These are phyloP conservation scores for Geum urbanum DNA, from an alignment of 306 rosid species.

Conservation along the genomic window DNA sequence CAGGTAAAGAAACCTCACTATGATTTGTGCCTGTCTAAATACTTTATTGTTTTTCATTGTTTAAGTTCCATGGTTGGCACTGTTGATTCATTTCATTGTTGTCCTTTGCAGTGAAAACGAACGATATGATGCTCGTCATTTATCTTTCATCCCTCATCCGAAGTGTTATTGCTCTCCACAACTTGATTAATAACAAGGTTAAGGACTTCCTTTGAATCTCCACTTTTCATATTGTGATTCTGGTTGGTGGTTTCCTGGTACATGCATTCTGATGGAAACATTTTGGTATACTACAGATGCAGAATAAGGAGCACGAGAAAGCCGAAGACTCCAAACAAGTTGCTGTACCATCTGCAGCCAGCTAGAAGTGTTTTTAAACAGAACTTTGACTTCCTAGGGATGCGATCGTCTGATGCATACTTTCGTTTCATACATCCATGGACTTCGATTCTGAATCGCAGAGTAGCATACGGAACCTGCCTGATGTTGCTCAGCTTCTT, in stretches of 20 bases:
- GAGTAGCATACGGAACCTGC: conserved; percentile 2
- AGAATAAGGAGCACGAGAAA: conserved; percentile 54
- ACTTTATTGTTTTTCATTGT: background rate
- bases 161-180: conserved; percentile 58
- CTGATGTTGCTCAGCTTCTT: background rate
- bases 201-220: conserved; percentile 3
- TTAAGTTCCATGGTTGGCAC: background rate
- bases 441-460: background rate
- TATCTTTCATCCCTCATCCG: conserved; percentile 58
- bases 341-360: conserved; percentile 30
- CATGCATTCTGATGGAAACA: background rate
- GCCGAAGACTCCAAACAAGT: conserved; percentile 51
- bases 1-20: conserved; percentile 26
- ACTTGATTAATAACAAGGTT: conserved; percentile 62
- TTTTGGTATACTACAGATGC: conserved; percentile 32
- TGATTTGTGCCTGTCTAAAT: background rate
- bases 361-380: conserved; percentile 2
- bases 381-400: background rate
- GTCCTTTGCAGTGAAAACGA: conserved; percentile 49
- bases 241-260: background rate
- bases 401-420: background rate
- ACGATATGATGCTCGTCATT: conserved; percentile 55
- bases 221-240: background rate
- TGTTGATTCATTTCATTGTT: conserved; percentile 1
- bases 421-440: conserved; percentile 1